Conservation (phyloP, 768 basidiomycete genomes). For the Russula sp. region DNA sequence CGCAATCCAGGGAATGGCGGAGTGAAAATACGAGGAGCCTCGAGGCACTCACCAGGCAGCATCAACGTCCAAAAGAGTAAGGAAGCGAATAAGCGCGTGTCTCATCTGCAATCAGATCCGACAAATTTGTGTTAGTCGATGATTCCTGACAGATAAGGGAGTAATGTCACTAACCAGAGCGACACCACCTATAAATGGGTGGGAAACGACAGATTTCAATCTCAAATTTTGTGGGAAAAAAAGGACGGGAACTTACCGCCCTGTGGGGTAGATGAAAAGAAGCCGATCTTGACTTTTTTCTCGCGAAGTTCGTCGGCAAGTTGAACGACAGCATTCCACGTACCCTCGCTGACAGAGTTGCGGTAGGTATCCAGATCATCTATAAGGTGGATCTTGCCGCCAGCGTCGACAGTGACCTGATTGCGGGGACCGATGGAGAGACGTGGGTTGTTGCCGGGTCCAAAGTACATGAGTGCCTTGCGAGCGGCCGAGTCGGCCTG, state of each 20-base stretch:
- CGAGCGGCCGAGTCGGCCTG: slow-evolving; percentile 84
- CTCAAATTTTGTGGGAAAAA: slow-evolving; percentile 18
- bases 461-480: slow-evolving; percentile 79
- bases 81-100: slow-evolving; percentile 86
- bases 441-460: slow-evolving; percentile 78
- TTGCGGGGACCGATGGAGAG: slow-evolving; percentile 78
- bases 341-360: slow-evolving; percentile 62
- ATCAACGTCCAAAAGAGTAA: slow-evolving; percentile 74
- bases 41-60: slow-evolving; percentile 62
- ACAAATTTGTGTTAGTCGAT: slow-evolving; percentile 8
- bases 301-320: slow-evolving; percentile 80
- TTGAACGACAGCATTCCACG: slow-evolving; percentile 78
- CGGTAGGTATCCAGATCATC: slow-evolving; percentile 77
- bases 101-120: slow-evolving; percentile 57
- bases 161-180: slow-evolving; percentile 60
- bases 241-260: slow-evolving; percentile 67
- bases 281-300: slow-evolving; percentile 84
- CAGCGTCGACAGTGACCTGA: slow-evolving; percentile 83
- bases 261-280: slow-evolving; percentile 94
- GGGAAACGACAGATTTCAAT: slow-evolving; percentile 26
- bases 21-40: slow-evolving; percentile 13
- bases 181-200: slow-evolving; percentile 64
- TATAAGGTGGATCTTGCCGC: slow-evolving; percentile 77
- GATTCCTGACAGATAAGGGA: slow-evolving; percentile 18
- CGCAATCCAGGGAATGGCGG: slow-evolving; percentile 12